Evolutionary conservation across 73 alveolate genomes (phyloP).

Genomic region (Paramecium pentaurelia): DNA sequence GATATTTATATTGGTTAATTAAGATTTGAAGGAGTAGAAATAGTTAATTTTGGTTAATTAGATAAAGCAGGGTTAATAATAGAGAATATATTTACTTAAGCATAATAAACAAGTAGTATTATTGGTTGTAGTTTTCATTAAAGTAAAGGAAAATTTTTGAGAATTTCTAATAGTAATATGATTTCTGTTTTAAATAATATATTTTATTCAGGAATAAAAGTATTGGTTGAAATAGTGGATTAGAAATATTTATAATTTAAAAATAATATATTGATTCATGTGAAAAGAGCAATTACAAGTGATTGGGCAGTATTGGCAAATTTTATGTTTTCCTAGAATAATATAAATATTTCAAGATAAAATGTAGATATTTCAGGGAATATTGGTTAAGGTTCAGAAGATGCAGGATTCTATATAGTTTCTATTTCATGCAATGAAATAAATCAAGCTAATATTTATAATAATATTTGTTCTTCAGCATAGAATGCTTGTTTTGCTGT

Average conservation of each 20-base stretch:
- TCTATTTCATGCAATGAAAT: neutral
- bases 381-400: conserved; percentile 20
- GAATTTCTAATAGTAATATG: neutral
- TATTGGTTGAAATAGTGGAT: neutral
- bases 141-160: neutral
- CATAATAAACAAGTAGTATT: neutral
- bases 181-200: neutral
- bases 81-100: neutral
- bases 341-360: neutral
- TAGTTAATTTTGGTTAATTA: conserved; percentile 42
- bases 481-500: neutral
- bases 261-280: neutral
- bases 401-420: neutral
- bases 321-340: neutral
- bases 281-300: neutral
- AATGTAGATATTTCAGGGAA: neutral
- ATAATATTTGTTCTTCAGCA: neutral
- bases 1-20: neutral
- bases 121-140: conserved; percentile 16
- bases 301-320: conserved; percentile 21
- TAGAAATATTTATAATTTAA: neutral
- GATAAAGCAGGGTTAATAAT: neutral
- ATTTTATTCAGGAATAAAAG: neutral
- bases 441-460: neutral
- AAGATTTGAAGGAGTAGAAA: conserved; percentile 48